Conservation (phyloP, 2,329 filamentous ascomycete species). For the Colletotrichum gigasporum region DNA sequence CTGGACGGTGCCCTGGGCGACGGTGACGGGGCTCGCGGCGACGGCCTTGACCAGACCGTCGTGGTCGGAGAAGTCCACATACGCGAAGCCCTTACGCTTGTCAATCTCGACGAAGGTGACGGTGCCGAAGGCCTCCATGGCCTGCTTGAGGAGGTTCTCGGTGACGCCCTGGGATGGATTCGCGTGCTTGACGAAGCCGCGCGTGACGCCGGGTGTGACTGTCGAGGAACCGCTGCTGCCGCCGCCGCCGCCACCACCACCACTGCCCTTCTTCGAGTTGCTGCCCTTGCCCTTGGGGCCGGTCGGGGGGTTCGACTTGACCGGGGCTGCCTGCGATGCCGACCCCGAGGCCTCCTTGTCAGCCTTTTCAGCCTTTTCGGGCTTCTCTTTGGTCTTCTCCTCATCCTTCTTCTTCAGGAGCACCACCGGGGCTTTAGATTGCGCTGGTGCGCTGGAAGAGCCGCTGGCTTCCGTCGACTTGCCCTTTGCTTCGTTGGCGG, state of each 20-base stretch:
- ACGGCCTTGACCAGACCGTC: constrained; percentile 81
- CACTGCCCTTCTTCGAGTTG: constrained; percentile 42
- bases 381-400: constrained; percentile 24
- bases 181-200: constrained; percentile 82
- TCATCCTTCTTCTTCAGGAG: constrained; percentile 53
- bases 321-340: constrained; percentile 15
- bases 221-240: constrained; percentile 36
- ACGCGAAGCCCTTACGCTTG: constrained; percentile 93
- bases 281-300: constrained; percentile 37
- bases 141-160: constrained; percentile 78
- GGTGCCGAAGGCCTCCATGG: constrained; percentile 77
- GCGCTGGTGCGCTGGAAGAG: constrained; percentile 37
- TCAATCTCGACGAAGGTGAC: constrained; percentile 90
- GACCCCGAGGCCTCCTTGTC: constrained; percentile 28
- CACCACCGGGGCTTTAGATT: constrained; percentile 45
- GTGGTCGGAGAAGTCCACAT: constrained; percentile 85
- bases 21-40: constrained; percentile 79
- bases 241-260: no score
- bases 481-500: constrained; percentile 44
- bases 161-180: constrained; percentile 94
- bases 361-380: constrained; percentile 8
- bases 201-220: constrained; percentile 60
- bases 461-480: constrained; percentile 44
- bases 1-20: constrained; percentile 87
- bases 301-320: constrained; percentile 28